These are phyloP conservation scores for Colletotrichum eleusines DNA, from an alignment of 2,329 filamentous ascomycete species.

Conservation along the genomic window DNA sequence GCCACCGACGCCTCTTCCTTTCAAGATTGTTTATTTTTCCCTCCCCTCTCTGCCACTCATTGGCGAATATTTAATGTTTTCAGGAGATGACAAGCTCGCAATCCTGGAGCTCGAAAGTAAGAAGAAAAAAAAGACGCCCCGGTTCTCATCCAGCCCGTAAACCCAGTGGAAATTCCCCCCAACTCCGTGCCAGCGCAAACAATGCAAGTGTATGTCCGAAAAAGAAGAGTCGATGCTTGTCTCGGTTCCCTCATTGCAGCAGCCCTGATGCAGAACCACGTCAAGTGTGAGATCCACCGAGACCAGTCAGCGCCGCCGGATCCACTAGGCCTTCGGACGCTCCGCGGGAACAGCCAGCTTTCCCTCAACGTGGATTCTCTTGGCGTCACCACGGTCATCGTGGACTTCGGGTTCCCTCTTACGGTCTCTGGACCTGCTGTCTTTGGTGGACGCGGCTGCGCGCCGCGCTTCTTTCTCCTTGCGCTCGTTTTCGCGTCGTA, in stretches of 20 bases:
- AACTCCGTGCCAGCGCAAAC: slow-evolving; percentile 39
- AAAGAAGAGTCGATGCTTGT: not conserved
- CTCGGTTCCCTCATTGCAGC: not conserved
- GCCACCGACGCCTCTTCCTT: not conserved
- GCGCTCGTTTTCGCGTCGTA: slow-evolving; percentile 88
- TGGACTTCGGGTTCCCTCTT: slow-evolving; percentile 53
- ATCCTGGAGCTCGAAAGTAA: slow-evolving; percentile 1
- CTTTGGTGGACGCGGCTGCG: slow-evolving; percentile 53
- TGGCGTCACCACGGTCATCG: slow-evolving; percentile 50
- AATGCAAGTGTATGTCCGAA: slow-evolving; percentile 32
- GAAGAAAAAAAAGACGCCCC: slow-evolving; percentile 8
- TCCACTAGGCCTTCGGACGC: slow-evolving; percentile 30
- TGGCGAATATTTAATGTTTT: not conserved
- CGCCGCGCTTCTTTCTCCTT: slow-evolving; percentile 66
- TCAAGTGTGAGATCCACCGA: not conserved
- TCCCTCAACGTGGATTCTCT: slow-evolving; percentile 44
- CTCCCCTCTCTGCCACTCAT: not conserved
- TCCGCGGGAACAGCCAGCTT: slow-evolving; percentile 30
- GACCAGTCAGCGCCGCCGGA: not conserved
- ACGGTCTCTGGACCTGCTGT: slow-evolving; percentile 52
- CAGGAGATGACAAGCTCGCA: not conserved
- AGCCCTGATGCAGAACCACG: not conserved
- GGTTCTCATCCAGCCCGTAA: slow-evolving; percentile 20
- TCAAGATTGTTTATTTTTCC: not conserved
- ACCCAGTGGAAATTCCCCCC: slow-evolving; percentile 22